These are phyloP conservation scores for Claviceps africana DNA, from an alignment of 2,329 filamentous ascomycete species.

Conservation along the genomic window DNA sequence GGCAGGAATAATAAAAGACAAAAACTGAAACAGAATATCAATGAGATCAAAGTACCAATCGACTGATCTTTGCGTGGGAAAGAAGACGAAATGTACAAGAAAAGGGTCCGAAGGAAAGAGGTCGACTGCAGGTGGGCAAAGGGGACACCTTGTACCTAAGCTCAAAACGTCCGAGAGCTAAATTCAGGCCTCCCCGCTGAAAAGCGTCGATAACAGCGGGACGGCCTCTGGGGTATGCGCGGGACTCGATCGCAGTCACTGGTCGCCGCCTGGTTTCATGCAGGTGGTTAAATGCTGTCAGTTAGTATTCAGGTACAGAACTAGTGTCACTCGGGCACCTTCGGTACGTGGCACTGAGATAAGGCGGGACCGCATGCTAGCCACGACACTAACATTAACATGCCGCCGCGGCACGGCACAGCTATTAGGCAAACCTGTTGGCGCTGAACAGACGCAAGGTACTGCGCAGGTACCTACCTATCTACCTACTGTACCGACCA, in stretches of 20 bases:
- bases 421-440: neutral
- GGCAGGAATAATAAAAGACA: neutral
- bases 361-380: neutral
- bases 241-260: neutral
- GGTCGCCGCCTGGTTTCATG: neutral
- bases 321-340: no score
- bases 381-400: neutral
- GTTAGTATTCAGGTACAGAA: no score
- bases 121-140: neutral
- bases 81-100: constrained; percentile 1
- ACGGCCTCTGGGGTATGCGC: neutral
- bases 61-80: neutral
- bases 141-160: constrained; percentile 11
- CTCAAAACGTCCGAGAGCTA: constrained; percentile 3
- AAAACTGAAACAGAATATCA: neutral
- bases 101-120: constrained; percentile 4
- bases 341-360: neutral
- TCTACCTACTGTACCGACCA: neutral
- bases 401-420: neutral
- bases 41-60: neutral
- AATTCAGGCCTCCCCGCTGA: neutral
- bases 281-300: no score
- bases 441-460: neutral
- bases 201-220: neutral
- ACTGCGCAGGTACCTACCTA: neutral